Evolutionary conservation across 1,139 yeast genomes (phyloP).

Genomic region (Blastobotrys petasosporus): DNA sequence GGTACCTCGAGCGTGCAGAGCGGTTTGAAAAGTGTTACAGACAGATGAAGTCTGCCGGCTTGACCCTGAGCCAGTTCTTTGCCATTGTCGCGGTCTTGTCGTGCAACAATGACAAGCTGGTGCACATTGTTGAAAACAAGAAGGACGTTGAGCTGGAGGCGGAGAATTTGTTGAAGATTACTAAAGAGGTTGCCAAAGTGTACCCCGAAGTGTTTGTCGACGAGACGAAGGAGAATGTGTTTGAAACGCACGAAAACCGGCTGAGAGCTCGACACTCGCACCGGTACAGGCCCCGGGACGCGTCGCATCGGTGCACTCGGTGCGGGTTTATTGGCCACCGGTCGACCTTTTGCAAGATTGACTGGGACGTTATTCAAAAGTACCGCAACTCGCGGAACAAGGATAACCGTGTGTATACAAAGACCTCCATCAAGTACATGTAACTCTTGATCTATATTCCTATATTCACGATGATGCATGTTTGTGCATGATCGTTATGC

Average conservation of each 20-base stretch:
- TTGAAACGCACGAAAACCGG: conserved; percentile 12
- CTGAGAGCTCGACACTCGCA: conserved; percentile 9
- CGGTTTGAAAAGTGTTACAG: conserved; percentile 9
- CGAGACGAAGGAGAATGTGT: conserved; percentile 11
- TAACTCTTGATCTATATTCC: too few relatives aligned
- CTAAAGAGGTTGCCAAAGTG: conserved; percentile 9
- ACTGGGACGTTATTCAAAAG: conserved; percentile 11
- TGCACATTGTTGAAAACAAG: conserved; percentile 9
- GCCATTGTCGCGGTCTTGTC: conserved; percentile 11
- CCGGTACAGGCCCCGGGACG: conserved; percentile 13
- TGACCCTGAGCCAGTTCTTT: conserved; percentile 12
- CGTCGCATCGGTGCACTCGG: conserved; percentile 14
- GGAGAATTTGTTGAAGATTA: conserved; percentile 9
- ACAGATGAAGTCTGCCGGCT: conserved; percentile 9
- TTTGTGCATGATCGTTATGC: too few relatives aligned
- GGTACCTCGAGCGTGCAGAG: conserved; percentile 11
- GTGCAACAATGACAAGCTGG: conserved; percentile 13
- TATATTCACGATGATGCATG: too few relatives aligned
- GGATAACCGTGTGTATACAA: conserved; percentile 9
- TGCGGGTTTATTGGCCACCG: conserved; percentile 14
- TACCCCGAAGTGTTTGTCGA: conserved; percentile 14
- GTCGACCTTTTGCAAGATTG: conserved; percentile 11
- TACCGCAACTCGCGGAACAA: conserved; percentile 11
- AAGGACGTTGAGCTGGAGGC: conserved; percentile 11
- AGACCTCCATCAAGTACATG: conserved; percentile 7